A percentile compares a stretch with the other conserved stretches of the same genome.
phyloP scores from a whole-genome alignment of 1,284 basidiomycete species.

The Ceraceosorus guamensis region DNA sequence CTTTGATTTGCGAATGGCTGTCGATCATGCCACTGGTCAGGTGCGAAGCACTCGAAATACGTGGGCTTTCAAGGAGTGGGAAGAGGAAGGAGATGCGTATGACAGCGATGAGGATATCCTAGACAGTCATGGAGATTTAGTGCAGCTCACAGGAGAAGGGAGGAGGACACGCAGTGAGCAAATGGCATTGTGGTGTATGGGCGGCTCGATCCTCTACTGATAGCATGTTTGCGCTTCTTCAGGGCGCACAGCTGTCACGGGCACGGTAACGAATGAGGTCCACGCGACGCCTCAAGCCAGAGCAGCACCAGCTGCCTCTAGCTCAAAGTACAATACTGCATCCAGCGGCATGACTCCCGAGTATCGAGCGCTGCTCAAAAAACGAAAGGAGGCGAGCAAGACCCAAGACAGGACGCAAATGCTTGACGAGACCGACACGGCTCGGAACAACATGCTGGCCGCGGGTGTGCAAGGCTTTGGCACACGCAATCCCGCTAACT shows the following conservation, averaged over 20 bases:
- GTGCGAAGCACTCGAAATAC: constrained; percentile 26
- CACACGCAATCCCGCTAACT: background rate
- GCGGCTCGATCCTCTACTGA: too few relatives aligned
- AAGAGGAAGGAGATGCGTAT: constrained; percentile 16
- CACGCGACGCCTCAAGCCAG: too few relatives aligned
- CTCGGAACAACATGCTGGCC: constrained; percentile 47
- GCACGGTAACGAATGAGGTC: background rate
- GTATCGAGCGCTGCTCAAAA: constrained; percentile 51
- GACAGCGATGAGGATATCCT: constrained; percentile 13
- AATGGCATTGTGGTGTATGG: too few relatives aligned
- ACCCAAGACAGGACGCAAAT: constrained; percentile 51
- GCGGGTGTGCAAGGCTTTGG: constrained; percentile 34
- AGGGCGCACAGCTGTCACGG: background rate
- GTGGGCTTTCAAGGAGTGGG: constrained; percentile 39
- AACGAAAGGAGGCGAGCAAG: constrained; percentile 49
- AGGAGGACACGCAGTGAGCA: background rate
- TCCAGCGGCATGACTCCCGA: constrained; percentile 41
- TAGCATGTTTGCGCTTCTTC: too few relatives aligned
- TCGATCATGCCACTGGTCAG: constrained; percentile 22
- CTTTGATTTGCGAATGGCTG: constrained; percentile 39
- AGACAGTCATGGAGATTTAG: background rate
- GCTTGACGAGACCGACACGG: constrained; percentile 48
- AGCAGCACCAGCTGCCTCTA: background rate
- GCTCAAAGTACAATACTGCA: background rate
- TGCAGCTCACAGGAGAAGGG: background rate